A percentile compares a stretch with the other conserved stretches of the same genome.
Conservation (phyloP, 257 asterid species). For the Solanum sitiens region DNA sequence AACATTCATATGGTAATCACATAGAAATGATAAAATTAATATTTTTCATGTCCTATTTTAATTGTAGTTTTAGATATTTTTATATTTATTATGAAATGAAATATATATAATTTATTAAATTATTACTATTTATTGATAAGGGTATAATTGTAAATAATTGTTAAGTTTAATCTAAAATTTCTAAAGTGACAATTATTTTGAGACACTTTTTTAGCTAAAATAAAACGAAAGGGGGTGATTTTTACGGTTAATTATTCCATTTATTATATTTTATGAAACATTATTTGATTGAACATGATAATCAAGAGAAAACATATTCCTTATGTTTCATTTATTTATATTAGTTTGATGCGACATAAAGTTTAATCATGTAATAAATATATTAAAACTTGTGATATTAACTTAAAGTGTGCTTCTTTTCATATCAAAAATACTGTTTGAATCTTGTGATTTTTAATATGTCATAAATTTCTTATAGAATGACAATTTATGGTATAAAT, state of each 20-base stretch:
- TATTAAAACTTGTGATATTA: background rate
- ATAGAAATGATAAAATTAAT: background rate
- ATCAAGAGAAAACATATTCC: background rate
- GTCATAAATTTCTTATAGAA: background rate
- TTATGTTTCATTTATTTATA: background rate
- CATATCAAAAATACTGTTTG: background rate
- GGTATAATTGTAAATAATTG: background rate
- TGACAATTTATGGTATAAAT: background rate
- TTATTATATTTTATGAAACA: background rate
- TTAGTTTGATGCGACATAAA: background rate
- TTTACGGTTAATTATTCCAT: background rate
- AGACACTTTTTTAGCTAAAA: background rate
- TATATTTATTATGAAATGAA: background rate
- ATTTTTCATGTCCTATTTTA: background rate
- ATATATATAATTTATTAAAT: no score
- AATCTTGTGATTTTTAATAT: background rate
- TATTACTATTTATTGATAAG: background rate
- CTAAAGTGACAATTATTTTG: background rate
- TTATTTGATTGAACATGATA: rapidly evolving
- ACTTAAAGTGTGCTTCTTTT: no score
- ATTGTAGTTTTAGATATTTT: background rate
- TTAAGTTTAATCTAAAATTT: background rate
- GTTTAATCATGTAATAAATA: background rate
- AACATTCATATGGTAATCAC: background rate
- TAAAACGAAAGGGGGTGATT: background rate